phyloP scores from a whole-genome alignment of 768 basidiomycete species.

The Boletus fagicola region DNA sequence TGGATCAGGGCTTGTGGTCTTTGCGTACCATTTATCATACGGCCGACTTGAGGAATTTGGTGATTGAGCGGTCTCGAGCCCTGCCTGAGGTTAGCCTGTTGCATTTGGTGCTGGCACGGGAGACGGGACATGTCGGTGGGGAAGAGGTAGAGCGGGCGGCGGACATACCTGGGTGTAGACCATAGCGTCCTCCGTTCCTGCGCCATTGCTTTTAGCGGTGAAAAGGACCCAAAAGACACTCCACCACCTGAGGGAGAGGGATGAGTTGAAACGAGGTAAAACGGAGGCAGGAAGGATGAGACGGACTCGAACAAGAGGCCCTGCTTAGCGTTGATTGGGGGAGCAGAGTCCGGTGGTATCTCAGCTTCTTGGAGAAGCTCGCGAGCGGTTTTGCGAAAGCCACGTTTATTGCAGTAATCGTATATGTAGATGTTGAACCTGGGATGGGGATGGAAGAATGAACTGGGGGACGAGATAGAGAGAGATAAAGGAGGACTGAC shows the following conservation, averaged over 20 bases:
- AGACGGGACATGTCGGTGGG: conserved; percentile 8
- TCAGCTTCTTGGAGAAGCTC: conserved; percentile 69
- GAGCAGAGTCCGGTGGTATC: conserved; percentile 56
- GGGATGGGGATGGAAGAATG: conserved; percentile 13
- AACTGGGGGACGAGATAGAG: background rate
- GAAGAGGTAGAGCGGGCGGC: background rate
- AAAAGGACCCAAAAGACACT: conserved; percentile 87
- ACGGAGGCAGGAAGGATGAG: background rate
- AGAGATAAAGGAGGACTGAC: conserved; percentile 41
- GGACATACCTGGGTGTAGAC: conserved; percentile 64
- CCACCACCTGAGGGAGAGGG: conserved; percentile 64
- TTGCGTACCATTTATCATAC: conserved; percentile 37
- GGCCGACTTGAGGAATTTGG: conserved; percentile 27
- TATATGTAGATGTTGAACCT: conserved; percentile 92
- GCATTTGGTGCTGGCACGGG: conserved; percentile 36
- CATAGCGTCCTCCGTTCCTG: conserved; percentile 67
- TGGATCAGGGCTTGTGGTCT: too few relatives aligned
- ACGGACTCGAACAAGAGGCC: conserved; percentile 80
- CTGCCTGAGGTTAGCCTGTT: conserved; percentile 35
- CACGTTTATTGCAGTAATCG: conserved; percentile 81
- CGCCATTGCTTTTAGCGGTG: conserved; percentile 70
- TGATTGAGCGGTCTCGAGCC: conserved; percentile 25
- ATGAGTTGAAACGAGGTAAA: background rate
- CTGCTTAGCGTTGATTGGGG: conserved; percentile 81
- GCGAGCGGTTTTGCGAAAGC: conserved; percentile 68